Conservation (phyloP, 2,329 filamentous ascomycete species). For the Ascochyta pisi region DNA sequence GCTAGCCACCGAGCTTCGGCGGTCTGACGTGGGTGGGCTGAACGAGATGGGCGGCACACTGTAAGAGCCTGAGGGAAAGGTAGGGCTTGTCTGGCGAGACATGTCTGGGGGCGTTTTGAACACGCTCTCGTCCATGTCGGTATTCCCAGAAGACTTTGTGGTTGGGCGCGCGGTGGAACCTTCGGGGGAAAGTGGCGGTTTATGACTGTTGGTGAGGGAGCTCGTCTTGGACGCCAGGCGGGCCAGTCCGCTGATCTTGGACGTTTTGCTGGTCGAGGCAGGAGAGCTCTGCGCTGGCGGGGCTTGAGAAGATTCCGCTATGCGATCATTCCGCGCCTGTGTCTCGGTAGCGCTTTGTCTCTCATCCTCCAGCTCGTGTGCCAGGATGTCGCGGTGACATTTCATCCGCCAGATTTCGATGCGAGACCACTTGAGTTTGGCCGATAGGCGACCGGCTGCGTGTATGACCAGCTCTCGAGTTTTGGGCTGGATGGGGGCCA, state of each 20-base stretch:
- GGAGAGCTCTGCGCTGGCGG: conserved; percentile 34
- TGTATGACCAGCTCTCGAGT: conserved; percentile 86
- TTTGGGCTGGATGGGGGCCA: conserved; percentile 90
- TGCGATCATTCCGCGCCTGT: conserved; percentile 36
- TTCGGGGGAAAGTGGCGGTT: conserved; percentile 42
- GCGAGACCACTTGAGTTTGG: conserved; percentile 91
- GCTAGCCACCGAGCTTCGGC: conserved; percentile 42
- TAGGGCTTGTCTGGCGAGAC: conserved; percentile 47
- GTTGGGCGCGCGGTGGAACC: conserved; percentile 38
- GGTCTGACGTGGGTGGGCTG: conserved; percentile 40
- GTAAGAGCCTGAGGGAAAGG: conserved; percentile 37
- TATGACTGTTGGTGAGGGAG: conserved; percentile 37
- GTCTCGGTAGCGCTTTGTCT: conserved; percentile 48
- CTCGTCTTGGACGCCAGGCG: conserved; percentile 48
- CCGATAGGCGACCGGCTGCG: conserved; percentile 82
- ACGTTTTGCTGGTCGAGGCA: conserved; percentile 33
- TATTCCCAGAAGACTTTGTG: conserved; percentile 47
- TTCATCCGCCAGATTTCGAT: conserved; percentile 92
- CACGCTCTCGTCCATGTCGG: conserved; percentile 49
- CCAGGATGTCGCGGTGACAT: conserved; percentile 87
- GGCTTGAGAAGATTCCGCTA: conserved; percentile 29
- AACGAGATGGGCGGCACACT: conserved; percentile 43
- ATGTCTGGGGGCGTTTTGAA: conserved; percentile 57
- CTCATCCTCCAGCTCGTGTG: conserved; percentile 86
- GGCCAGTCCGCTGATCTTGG: conserved; percentile 43